Evolutionary conservation across 257 asterid genomes (phyloP), one percentile per base, ranked within the genome.

Genomic region (Solanum sparsipilum): DNA sequence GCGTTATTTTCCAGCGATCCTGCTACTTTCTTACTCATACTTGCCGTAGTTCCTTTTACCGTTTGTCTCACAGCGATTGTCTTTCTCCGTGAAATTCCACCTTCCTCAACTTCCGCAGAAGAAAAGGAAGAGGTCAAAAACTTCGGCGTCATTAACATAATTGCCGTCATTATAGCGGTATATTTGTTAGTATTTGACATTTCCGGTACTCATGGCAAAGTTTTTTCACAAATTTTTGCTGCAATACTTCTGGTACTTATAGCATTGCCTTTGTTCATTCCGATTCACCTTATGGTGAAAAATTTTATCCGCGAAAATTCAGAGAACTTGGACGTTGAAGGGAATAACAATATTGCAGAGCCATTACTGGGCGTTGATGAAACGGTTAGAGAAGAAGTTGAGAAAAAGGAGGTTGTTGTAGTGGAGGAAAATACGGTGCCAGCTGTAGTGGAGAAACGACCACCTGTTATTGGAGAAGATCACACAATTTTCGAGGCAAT

Each of bases 11-110:
- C 98, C 38, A 92, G 91, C 48, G 98, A 96, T 44, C 99, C 99
- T 0, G 92, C 99, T 0, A 94, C 93, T 7, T 94, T 97, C 34
- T 93, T 97, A 31, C 90, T 96, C 25, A 93, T 97, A 95, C 95
- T 97, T 16, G 90, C 98, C 13, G 39, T 94, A 4, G 90, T 94
- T 7, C 99, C 99, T 6, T 89, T 97, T 27, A 34, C 90, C 6
- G 94, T 97, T 39, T 97, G 99, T 98, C 89, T 94, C 52, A 32
- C 93, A 68, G 98, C 99, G 72, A 84, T 95, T 36, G 5, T 93
- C 18, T 95, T 95, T 92, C 99, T 97, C 91, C 98, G 99, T 13
- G 99, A 97, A 90, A 90, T 94, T 60, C 98, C 98, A 9, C 98
- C 98, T 67, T 93, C 99, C 13, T 86, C 97, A 67, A 92, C 94